These are phyloP conservation scores for Melanopsichium pennsylvanicum DNA, from an alignment of 1,284 basidiomycete species.

Conservation along the genomic window DNA sequence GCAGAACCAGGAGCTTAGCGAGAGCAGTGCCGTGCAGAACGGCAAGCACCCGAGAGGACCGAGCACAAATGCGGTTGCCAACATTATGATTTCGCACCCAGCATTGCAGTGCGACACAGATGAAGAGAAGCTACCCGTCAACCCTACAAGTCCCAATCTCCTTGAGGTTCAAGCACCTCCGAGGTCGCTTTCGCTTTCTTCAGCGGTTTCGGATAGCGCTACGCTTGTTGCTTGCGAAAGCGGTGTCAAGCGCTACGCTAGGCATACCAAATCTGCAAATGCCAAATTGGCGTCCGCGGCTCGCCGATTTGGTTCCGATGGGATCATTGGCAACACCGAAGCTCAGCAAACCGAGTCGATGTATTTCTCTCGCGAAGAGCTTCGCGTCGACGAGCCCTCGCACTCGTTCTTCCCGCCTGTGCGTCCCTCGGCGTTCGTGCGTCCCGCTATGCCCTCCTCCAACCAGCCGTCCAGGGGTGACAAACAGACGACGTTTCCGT, in stretches of 20 bases:
- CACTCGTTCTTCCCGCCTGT: constrained; percentile 35
- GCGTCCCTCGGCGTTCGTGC: constrained; percentile 20
- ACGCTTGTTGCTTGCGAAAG: constrained; percentile 13
- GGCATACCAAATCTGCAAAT: not conserved
- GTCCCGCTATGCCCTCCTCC: constrained; percentile 8
- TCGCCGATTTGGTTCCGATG: not conserved
- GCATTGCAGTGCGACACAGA: constrained; percentile 3
- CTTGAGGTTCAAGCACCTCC: constrained; percentile 13
- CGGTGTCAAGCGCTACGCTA: constrained; percentile 4
- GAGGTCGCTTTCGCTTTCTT: constrained; percentile 16
- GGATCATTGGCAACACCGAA: not conserved
- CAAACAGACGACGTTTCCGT: constrained; percentile 11
- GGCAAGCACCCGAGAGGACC: not conserved
- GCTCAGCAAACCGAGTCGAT: constrained; percentile 18
- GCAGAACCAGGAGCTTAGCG: constrained; percentile 23
- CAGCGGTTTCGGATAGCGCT: constrained; percentile 12
- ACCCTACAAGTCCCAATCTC: not conserved
- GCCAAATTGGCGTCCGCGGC: not conserved
- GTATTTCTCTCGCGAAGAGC: constrained; percentile 25
- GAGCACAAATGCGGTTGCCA: constrained; percentile 1
- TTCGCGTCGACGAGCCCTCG: constrained; percentile 13
- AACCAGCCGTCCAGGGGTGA: not conserved
- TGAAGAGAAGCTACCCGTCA: constrained; percentile 12
- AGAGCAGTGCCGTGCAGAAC: constrained; percentile 12
- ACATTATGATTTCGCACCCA: not conserved